Evolutionary conservation across 768 basidiomycete genomes (phyloP), one percentile per base, ranked within the genome.

Genomic region (Gyrodon lividus): DNA sequence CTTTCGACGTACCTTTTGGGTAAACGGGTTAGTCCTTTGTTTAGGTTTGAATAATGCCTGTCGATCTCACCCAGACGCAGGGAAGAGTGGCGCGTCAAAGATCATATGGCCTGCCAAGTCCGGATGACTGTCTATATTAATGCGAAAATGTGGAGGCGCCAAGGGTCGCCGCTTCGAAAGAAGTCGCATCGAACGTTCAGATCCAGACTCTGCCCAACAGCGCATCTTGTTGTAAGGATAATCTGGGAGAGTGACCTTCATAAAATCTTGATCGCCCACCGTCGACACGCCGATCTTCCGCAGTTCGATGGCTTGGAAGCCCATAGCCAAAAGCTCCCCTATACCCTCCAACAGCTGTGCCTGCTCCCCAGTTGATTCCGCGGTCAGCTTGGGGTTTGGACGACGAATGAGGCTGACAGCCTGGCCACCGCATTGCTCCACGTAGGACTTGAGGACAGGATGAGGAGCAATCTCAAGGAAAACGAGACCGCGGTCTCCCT

Each of bases 1-100:
- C 51, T 46, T 34, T 56, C 55, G n/a, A 51, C 33, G 34, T 56
- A 56, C 24, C 55, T 56, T 17, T 9, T 26, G 12, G 9, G 26
- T 9, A 23, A 39, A 31, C 5, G 7, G 24, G 31, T 47, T 10
- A 39, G 14, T 13, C 28, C 38, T 50, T 1, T n/a, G 19, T 16
- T 22, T n/a, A 4, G 9, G 24, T 24, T 9, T 26, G 19, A 38
- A 30, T 44, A 34, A 31, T 44, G 37, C 51, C 42, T 7, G 58
- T 50, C 75, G 73, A 1, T 75, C 45, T 43, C 62, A 76, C 0
- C 72, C 75, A 26, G 73, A 63, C 7, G 73, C 73, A 9, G 74
- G 72, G 67, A 74, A 67, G 43, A 75, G 74, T 0, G 74, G 68
- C 46, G 74, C 72, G 2, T 67, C 70, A 24, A 65, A 61, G 44